Base-by-base conservation (phyloP, 2,329 filamentous ascomycete genomes). In the Cordyceps militaris region DNA sequence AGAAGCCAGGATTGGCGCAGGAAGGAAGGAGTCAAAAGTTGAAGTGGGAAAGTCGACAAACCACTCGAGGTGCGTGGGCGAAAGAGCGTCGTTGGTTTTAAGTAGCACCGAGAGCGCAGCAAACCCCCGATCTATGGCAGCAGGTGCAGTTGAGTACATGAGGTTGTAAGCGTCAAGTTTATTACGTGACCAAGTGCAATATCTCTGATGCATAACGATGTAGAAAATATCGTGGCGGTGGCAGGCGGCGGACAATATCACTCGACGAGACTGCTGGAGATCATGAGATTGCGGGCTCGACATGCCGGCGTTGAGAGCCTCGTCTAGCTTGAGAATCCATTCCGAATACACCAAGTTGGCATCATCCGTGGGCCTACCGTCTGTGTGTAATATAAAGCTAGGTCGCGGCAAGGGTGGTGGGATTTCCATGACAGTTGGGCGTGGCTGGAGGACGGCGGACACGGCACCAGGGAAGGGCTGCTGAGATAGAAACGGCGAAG, bases 131-230 rank as follows among this genome's bases (percentile, higher is more conserved):
- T 75, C 70, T n/a, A 73, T 61, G 16, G 48, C 32, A 4, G 30
- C 21, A 11, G 50, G 34, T 11, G 24, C 7, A 21, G 38, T 9
- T 30, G 5, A 59, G 50, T 2, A 59, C 49, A 46, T 63, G 13
- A 30, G 63, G 47, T 74, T 66, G 1, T 70, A 68, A 13, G 77
- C 65, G 3, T 75, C 60, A 13, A 52, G 1, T 26, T 16, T 63
- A 19, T 73, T 66, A 3, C 71, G 58, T 3, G 76, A 77, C 77
- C 80, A 82, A 21, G 79, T 65, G 65, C 84, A 88, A 67, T 83
- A 85, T 2, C 87, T 59, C 65, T 89, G 86, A 65, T 89, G 86
- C 13, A 88, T 66, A 6, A 79, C 74, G 51, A 91, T 63, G 66
- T 86, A 91, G 65, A 88, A 82, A 48, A 74, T 61, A 66, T 92